These are phyloP conservation scores for Talaromyces sp. DNA, from an alignment of 2,329 filamentous ascomycete genomes.

Conservation along the genomic window DNA sequence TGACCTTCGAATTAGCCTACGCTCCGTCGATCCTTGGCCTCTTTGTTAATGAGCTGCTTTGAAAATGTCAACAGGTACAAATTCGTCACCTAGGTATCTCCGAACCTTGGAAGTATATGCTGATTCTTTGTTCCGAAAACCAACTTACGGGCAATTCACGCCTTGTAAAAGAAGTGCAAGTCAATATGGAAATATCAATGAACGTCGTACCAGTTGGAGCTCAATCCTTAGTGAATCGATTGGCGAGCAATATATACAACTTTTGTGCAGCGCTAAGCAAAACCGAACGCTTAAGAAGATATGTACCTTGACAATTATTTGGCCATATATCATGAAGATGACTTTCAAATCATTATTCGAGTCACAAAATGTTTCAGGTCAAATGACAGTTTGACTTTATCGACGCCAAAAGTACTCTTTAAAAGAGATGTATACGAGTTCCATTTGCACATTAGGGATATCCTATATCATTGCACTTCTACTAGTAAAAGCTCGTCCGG, in stretches of 20 bases:
- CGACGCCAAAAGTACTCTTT: neutral
- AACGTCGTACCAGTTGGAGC: neutral
- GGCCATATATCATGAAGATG: neutral
- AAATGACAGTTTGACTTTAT: neutral
- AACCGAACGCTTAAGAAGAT: neutral
- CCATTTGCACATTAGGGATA: neutral
- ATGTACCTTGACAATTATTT: neutral
- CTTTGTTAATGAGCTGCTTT: neutral
- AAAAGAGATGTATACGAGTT: slow-evolving; percentile 2
- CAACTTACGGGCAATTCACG: neutral
- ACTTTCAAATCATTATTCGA: neutral
- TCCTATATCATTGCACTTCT: neutral
- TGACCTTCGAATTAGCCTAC: neutral
- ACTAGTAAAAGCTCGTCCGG: neutral
- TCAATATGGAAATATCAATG: neutral
- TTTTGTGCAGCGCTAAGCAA: neutral
- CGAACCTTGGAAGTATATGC: neutral
- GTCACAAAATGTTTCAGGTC: neutral
- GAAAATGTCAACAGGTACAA: neutral
- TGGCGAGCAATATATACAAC: neutral
- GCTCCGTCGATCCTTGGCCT: neutral
- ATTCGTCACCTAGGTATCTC: neutral
- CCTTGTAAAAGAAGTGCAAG: neutral
- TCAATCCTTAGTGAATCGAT: neutral
- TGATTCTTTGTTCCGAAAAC: neutral